Base-by-base conservation (phyloP, 352 stramenopile genomes). In the Phytopythium oedochilum region DNA sequence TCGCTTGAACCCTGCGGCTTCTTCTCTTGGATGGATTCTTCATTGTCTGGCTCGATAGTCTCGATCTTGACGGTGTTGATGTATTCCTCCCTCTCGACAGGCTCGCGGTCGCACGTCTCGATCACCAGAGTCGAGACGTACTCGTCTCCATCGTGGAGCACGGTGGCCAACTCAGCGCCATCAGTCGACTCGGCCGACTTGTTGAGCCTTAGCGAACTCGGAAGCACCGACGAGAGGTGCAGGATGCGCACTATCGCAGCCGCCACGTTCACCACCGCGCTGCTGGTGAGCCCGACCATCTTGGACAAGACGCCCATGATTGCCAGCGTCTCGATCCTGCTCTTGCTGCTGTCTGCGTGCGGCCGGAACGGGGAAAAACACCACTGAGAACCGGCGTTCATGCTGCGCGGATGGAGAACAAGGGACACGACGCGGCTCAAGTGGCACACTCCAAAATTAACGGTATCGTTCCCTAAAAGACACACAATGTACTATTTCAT, bases 251-350 rank as follows among this genome's bases (percentile, higher is more conserved):
- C 46, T 23, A 71, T 28, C 36, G 62, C 32, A 10, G 34, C 43
- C 12, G 22, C 20, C 29, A 64, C 15, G n/a, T 61, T 8, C 49
- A 65, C 7, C 39, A 76, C 11, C 31, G 60, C 35, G 32, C 60
- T 40, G 26, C 57, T 61, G 0, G 60, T 31, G 38, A 59, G 63
- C 35, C 63, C 55, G 36, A 70, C 47, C 35, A 76, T 34, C 38
- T 49, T 73, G 26, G 47, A 60, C 34, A 75, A 15, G 29, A 68
- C 36, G n/a, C 60, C 45, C 69, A 82, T 77, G 7, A 14, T 48
- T 9, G 29, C 44, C 7, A 2, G 2, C 15, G 39, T 12, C 6
- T 29, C 23, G 10, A 11, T 42, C 18, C 15, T 23, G 3, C 3
- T 18, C 36, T 42, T 42, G 18, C 17, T 18, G 4, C 17, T 42